Percentiles rank a stretch among this genome's conserved stretches.
phyloP scores from a whole-genome alignment of 169 alveolate species.

The Cryptosporidium baileyi region DNA sequence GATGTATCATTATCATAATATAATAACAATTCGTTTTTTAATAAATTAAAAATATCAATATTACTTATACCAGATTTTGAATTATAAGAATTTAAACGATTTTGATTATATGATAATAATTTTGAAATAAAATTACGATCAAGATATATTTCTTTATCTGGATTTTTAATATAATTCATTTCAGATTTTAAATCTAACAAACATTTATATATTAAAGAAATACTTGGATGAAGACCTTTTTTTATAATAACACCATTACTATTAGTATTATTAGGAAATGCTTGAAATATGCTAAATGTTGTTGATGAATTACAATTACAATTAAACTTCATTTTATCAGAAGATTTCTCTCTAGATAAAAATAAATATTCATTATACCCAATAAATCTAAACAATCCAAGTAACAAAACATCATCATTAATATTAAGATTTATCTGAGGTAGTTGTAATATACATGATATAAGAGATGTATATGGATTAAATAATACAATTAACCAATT shows the following conservation, averaged over 20 bases:
- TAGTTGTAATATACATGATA: slow-evolving; percentile 40
- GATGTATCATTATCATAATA: neutral
- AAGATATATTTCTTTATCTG: too few species aligned
- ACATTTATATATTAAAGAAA: slow-evolving; percentile 4
- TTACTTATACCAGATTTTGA: too few species aligned
- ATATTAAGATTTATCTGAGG: neutral
- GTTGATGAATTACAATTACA: neutral
- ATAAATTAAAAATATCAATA: neutral
- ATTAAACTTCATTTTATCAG: neutral
- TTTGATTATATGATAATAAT: too few species aligned
- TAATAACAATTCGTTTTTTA: neutral
- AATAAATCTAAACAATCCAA: neutral
- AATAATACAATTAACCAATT: slow-evolving; percentile 19
- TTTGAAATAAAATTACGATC: too few species aligned
- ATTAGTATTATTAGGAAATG: neutral
- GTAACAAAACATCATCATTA: neutral
- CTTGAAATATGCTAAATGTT: neutral
- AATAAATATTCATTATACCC: slow-evolving; percentile 48
- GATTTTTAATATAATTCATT: too few species aligned
- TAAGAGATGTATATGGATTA: slow-evolving; percentile 39
- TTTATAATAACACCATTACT: neutral
- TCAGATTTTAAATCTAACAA: neutral
- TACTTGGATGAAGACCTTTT: slow-evolving; percentile 30
- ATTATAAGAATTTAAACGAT: too few species aligned
- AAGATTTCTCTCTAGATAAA: neutral